Conservation (phyloP, 768 basidiomycete genomes). For the Suillus placidus region DNA sequence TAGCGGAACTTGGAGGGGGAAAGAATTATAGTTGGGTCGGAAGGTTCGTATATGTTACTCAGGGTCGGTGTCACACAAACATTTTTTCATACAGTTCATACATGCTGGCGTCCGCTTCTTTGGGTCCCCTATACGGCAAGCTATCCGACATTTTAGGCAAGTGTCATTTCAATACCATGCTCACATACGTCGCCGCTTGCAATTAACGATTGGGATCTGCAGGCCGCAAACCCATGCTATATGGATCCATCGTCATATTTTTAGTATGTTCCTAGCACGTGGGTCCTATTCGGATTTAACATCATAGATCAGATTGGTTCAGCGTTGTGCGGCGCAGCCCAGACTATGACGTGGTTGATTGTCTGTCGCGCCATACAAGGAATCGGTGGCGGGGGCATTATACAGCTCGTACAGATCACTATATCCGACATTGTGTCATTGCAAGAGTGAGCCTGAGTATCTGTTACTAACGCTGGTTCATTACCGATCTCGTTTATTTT, state of each 20-base stretch:
- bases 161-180: conserved; percentile 4
- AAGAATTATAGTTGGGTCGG: conserved; percentile 55
- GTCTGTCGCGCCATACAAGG: conserved; percentile 46
- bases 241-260: conserved; percentile 40
- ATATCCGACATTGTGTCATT: conserved; percentile 43
- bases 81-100: conserved; percentile 39
- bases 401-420: conserved; percentile 41
- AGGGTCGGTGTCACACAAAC: neutral
- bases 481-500: neutral
- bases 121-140: conserved; percentile 51
- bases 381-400: conserved; percentile 44
- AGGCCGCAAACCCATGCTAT: conserved; percentile 43
- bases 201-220: neutral
- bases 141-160: conserved; percentile 43
- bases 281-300: neutral
- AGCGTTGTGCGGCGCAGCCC: conserved; percentile 46
- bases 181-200: neutral
- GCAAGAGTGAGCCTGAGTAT: conserved; percentile 29
- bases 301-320: conserved; percentile 33
- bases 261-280: conserved; percentile 26
- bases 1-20: conserved; percentile 46
- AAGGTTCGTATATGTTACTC: conserved; percentile 31
- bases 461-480: neutral
- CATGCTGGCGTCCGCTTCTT: conserved; percentile 44
- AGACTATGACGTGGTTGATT: conserved; percentile 46